A percentile compares a stretch with the other conserved stretches of the same genome.
Evolutionary conservation across 2,329 filamentous ascomycete species (phyloP).

Genomic region (Monosporascus sp.): DNA sequence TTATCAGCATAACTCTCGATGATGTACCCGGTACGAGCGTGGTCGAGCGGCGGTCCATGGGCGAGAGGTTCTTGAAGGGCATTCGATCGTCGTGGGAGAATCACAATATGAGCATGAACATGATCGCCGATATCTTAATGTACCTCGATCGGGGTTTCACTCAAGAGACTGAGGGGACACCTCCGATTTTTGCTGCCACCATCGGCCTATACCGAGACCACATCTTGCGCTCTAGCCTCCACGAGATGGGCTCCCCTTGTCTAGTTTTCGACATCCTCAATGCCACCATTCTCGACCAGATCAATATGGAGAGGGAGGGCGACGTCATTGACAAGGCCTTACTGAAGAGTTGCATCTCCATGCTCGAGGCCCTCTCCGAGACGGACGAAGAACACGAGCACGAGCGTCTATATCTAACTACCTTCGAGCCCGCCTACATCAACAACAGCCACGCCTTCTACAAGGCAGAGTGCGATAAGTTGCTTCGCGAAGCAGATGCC

Average conservation of each 20-base stretch:
- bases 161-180: constrained; percentile 56
- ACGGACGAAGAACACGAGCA: constrained; percentile 70
- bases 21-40: constrained; percentile 54
- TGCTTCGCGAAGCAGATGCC: constrained; percentile 75
- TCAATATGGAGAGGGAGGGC: constrained; percentile 86
- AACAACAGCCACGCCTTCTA: constrained; percentile 70
- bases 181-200: constrained; percentile 76
- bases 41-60: constrained; percentile 72
- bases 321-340: constrained; percentile 81
- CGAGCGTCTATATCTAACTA: constrained; percentile 75
- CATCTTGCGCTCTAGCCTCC: constrained; percentile 61
- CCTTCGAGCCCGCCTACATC: constrained; percentile 77
- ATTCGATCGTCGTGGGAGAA: constrained; percentile 79
- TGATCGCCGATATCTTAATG: constrained; percentile 95
- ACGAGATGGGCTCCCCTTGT: constrained; percentile 34
- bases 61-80: constrained; percentile 75
- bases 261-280: constrained; percentile 71
- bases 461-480: constrained; percentile 61
- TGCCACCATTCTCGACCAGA: constrained; percentile 79
- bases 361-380: constrained; percentile 87
- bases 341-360: constrained; percentile 76
- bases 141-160: constrained; percentile 89
- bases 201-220: constrained; percentile 87
- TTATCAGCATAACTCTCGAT: constrained; percentile 57
- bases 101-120: constrained; percentile 89